Conservation (phyloP, 257 asterid genomes). For the Striga asiatica region DNA sequence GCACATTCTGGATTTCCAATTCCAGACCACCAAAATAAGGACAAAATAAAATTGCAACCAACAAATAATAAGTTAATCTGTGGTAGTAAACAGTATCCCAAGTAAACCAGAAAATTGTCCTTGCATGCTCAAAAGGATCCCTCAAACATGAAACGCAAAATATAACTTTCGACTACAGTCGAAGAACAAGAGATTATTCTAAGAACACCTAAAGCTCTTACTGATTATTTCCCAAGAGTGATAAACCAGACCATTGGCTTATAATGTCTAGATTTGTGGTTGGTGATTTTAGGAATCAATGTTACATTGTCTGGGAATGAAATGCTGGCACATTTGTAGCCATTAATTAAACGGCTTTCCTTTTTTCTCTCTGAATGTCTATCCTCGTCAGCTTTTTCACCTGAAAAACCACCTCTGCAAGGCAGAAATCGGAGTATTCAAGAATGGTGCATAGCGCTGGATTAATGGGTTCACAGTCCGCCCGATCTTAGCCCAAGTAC, state of each 20-base stretch:
- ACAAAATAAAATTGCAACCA: too few relatives aligned
- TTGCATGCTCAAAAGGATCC: too few relatives aligned
- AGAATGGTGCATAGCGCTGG: constrained; percentile 61
- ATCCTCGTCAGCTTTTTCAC: constrained; percentile 27
- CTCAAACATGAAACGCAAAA: not conserved
- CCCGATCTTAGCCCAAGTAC: constrained; percentile 81
- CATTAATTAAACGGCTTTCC: not conserved
- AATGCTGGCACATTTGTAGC: not conserved
- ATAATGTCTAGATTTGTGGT: not conserved
- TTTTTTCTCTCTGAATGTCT: not conserved
- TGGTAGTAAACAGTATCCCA: too few relatives aligned
- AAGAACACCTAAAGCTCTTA: constrained; percentile 8
- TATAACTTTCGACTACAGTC: not conserved
- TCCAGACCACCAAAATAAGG: too few relatives aligned
- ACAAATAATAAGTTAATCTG: too few relatives aligned
- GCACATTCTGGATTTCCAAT: too few relatives aligned
- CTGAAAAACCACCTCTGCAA: constrained; percentile 85
- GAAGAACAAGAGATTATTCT: too few relatives aligned
- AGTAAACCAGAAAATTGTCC: too few relatives aligned
- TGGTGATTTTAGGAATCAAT: constrained; percentile 7
- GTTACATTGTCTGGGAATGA: constrained; percentile 15
- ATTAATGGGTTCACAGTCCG: constrained; percentile 47
- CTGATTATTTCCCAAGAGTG: constrained; percentile 1
- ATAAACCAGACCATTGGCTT: constrained; percentile 4
- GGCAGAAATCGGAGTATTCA: constrained; percentile 57